These are phyloP conservation scores for Ustilago hordei DNA, from an alignment of 1,284 basidiomycete species.

Conservation along the genomic window DNA sequence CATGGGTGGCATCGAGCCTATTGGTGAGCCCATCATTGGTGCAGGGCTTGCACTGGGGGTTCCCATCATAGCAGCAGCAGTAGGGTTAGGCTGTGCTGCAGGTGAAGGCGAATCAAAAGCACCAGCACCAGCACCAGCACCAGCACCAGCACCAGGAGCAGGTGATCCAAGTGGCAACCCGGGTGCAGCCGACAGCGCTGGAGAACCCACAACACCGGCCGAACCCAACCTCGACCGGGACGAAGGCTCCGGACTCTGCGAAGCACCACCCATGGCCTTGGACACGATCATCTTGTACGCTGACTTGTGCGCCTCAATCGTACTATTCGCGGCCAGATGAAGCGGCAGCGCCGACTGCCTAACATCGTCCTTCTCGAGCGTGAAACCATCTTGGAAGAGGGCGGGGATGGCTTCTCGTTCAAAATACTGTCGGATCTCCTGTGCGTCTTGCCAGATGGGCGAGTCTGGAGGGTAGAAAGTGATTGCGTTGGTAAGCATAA, in stretches of 20 bases:
- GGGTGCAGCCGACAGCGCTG: slow-evolving; percentile 19
- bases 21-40: slow-evolving; percentile 4
- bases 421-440: slow-evolving; percentile 56
- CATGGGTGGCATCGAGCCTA: slow-evolving; percentile 22
- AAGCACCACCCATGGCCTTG: slow-evolving; percentile 27
- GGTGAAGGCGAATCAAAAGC: slow-evolving; percentile 27
- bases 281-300: slow-evolving; percentile 50
- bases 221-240: slow-evolving; percentile 29
- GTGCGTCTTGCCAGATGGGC: slow-evolving; percentile 61
- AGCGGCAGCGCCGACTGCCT: slow-evolving; percentile 63
- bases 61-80: slow-evolving; percentile 13
- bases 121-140: neutral
- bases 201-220: slow-evolving; percentile 27
- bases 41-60: slow-evolving; percentile 1
- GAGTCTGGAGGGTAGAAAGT: slow-evolving; percentile 61
- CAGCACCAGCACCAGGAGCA: neutral
- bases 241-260: slow-evolving; percentile 43
- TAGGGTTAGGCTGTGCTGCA: slow-evolving; percentile 10
- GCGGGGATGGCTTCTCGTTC: slow-evolving; percentile 61
- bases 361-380: slow-evolving; percentile 64
- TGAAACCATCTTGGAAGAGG: slow-evolving; percentile 65
- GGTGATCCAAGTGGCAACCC: slow-evolving; percentile 24
- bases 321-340: slow-evolving; percentile 55
- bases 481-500: slow-evolving; percentile 67
- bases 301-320: slow-evolving; percentile 53